Base-by-base conservation (phyloP, 208 protist genomes). In the Wallacemonas sp. region DNA sequence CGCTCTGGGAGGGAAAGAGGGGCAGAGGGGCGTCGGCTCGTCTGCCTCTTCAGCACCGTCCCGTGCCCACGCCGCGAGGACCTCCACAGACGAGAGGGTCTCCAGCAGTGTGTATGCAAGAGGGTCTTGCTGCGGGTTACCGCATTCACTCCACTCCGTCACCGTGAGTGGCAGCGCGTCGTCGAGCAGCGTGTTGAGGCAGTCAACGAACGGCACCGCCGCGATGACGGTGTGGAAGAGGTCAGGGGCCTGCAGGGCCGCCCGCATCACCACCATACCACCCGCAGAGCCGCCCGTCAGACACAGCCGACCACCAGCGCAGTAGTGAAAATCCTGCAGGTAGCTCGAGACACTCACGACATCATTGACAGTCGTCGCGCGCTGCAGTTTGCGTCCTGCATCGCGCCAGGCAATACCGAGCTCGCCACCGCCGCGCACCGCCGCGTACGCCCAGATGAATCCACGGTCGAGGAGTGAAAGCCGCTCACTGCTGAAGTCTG, bases 191-290 rank as follows among this genome's bases (percentile, higher is more conserved):
- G 93, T 91, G 39, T 75, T 87, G 12, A 97, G 67, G 31, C 86
- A 80, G 63, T 98, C 95, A 11, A 98, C 90, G 70, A 97, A 98
- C 26, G 91, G 90, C 2, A 94, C 92, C 11, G 54, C 51, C 9
- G 66, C 78, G 24, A 89, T 46, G n/a, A 89, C 79, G 31, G 66
- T 78, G 33, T 66, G 66, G 58, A 78, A 88, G 9, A 93, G 65
- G 11, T 78, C 51, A 17, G 91, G 92, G 1, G 71, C 79, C 17
- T 68, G 45, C 61, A 91, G 87, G 59, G 93, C 56, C 15, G 79
- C 85, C 1, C 84, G 76, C n/a, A 68, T 72, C 24, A 96, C 88
- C 2, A 96, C 71, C 22, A 97, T 66, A 12, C 90, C 95, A 17
- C 95, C 95, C 9, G 95, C 95, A 17, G 81, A 93, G 12, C 82